A percentile compares a stretch with the other conserved stretches of the same genome.
These are phyloP conservation scores for Fraxinus pennsylvanica DNA, from an alignment of 257 asterid species.

Conservation along the genomic window DNA sequence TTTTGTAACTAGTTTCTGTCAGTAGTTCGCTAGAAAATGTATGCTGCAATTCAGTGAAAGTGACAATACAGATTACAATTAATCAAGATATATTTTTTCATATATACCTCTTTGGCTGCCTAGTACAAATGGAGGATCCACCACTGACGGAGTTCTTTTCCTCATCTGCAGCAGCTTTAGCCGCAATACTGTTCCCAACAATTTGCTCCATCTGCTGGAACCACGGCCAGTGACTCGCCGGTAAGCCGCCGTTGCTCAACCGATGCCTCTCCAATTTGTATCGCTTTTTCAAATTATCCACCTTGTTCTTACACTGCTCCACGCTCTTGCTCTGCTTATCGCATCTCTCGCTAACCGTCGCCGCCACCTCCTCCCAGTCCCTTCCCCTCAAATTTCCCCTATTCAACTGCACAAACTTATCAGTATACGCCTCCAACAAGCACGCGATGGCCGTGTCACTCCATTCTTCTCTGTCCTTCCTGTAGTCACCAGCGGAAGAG, in stretches of 20 bases:
- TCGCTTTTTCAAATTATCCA: conserved; percentile 93
- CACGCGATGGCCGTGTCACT: conserved; percentile 85
- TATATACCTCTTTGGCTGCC: conserved; percentile 69
- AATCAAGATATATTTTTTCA: conserved; percentile 9
- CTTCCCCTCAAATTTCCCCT: conserved; percentile 90
- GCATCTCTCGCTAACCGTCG: conserved; percentile 80
- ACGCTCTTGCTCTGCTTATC: conserved; percentile 87
- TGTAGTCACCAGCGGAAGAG: conserved; percentile 53
- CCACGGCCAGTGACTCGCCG: conserved; percentile 97
- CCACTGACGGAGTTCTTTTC: conserved; percentile 55
- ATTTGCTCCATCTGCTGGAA: conserved; percentile 90
- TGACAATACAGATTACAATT: background rate
- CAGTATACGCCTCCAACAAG: conserved; percentile 77
- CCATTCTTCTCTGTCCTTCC: conserved; percentile 96
- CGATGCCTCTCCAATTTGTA: conserved; percentile 90
- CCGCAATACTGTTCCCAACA: conserved; percentile 67
- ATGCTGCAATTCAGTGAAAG: too few relatives aligned
- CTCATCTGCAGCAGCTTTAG: conserved; percentile 59
- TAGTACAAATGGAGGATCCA: conserved; percentile 42
- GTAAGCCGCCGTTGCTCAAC: conserved; percentile 57
- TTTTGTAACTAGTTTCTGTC: too few relatives aligned
- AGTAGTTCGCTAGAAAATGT: too few relatives aligned
- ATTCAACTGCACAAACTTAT: conserved; percentile 75
- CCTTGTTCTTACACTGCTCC: conserved; percentile 99
- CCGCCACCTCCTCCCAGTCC: conserved; percentile 99